Base-by-base conservation (phyloP, 176 grass and related monocot genomes). In the Microstegium vimineum region DNA sequence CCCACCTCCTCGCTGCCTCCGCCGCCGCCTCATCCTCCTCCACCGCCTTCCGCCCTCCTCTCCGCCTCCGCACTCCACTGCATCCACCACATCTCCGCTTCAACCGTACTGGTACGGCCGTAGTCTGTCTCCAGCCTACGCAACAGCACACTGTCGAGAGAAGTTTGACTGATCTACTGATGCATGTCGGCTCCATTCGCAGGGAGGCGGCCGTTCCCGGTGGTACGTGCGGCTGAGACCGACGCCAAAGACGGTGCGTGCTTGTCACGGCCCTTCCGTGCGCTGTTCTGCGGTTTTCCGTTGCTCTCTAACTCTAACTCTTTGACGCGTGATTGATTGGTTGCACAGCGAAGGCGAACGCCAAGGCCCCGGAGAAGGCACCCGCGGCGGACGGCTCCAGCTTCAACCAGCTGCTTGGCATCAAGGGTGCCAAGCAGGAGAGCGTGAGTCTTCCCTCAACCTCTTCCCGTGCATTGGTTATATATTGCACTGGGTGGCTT, bases 381-480 rank as follows among this genome's bases (percentile, higher is more conserved):
- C 88, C 94, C 11, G 82, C 89, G 8, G 71, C n/a, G 8, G 78
- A 40, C 7, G 95, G 95, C 6, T 98, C 95, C 30, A 95, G 92
- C 80, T 91, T 98, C 78, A 98, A 98, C 88, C 95, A 98, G 85
- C 76, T 98, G 59, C 95, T 98, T 12, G 95, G 95, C 28, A 98
- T 98, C 78, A 98, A 98, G 87, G 95, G 92, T 8, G 95, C 95
- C 12, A 88, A 90, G 62, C 90, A 85, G 78, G 95, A 98, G 66
- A 91, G 68, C 26, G 90, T 95, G 80, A 91, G 89, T 82, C 26
- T 27, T 81, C 66, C 40, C 37, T 82, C 79, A 20, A 36, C 77
- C 42, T 31, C 23, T 59, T 72, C 41, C 37, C n/a, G 26, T 69
- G 31, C 34, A n/a, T 33, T 77, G 20, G 20, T 12, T 84, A 17